phyloP scores from a whole-genome alignment of 2,329 filamentous ascomycete genomes.

The Cladosporium sp. region DNA sequence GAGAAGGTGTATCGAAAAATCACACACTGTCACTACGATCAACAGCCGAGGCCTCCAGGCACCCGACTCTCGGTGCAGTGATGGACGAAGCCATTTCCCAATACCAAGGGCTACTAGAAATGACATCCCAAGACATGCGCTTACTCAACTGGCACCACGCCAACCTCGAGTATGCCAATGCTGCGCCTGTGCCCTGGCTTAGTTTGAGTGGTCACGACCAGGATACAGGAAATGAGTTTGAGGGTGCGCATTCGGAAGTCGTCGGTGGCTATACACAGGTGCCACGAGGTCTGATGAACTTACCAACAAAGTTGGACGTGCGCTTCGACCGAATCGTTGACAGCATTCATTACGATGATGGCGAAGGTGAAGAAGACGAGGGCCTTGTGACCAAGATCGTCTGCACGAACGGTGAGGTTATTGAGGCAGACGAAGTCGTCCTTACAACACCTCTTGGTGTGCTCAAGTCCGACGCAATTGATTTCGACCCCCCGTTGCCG shows the following conservation, averaged over 20 bases:
- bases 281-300: conserved; percentile 78
- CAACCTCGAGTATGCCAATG: conserved; percentile 97
- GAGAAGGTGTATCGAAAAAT: conserved; percentile 59
- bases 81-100: conserved; percentile 90
- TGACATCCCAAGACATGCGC: conserved; percentile 83
- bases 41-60: conserved; percentile 59
- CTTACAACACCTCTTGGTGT: conserved; percentile 89
- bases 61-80: conserved; percentile 81
- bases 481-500: conserved; percentile 90
- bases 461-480: conserved; percentile 75
- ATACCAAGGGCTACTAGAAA: conserved; percentile 78
- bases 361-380: conserved; percentile 27
- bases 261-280: conserved; percentile 92
- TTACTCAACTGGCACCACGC: conserved; percentile 98
- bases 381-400: conserved; percentile 61
- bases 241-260: conserved; percentile 90
- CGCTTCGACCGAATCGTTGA: conserved; percentile 72
- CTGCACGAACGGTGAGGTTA: conserved; percentile 72
- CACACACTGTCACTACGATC: conserved; percentile 64
- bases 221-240: conserved; percentile 96
- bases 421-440: conserved; percentile 89
- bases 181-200: conserved; percentile 79
- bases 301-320: conserved; percentile 75
- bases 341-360: conserved; percentile 63
- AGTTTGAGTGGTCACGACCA: conserved; percentile 95